Percentiles rank a stretch among this genome's conserved stretches.
These are phyloP conservation scores for Echria macrotheca DNA, from an alignment of 495 filamentous ascomycete genomes.

Conservation along the genomic window DNA sequence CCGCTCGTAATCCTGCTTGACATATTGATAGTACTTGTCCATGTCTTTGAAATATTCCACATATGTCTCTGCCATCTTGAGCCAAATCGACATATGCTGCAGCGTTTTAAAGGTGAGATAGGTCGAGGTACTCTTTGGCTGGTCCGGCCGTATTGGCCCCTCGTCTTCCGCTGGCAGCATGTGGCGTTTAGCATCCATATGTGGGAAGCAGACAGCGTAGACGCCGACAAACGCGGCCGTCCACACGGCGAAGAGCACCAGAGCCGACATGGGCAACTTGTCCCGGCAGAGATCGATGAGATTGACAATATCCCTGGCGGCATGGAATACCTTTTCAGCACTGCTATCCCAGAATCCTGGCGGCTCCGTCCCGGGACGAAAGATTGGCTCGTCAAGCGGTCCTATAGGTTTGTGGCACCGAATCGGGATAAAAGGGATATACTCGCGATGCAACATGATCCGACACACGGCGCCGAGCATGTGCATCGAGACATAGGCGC, in stretches of 20 bases:
- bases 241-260: constrained; percentile 77
- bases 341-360: constrained; percentile 68
- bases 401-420: constrained; percentile 63
- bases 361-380: constrained; percentile 46
- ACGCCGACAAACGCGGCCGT: constrained; percentile 68
- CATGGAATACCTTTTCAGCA: constrained; percentile 66
- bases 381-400: constrained; percentile 66
- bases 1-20: constrained; percentile 53
- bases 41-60: constrained; percentile 62
- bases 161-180: constrained; percentile 37
- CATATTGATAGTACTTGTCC: constrained; percentile 59
- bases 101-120: constrained; percentile 39
- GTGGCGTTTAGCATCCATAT: constrained; percentile 67
- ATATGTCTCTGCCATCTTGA: constrained; percentile 69
- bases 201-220: constrained; percentile 68
- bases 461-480: constrained; percentile 69
- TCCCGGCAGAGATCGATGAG: constrained; percentile 65
- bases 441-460: constrained; percentile 76
- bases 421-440: constrained; percentile 75
- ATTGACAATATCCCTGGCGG: constrained; percentile 69
- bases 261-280: constrained; percentile 73
- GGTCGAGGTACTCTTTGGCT: constrained; percentile 32
- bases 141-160: constrained; percentile 14
- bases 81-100: constrained; percentile 56
- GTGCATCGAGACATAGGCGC: constrained; percentile 72